Conservation (phyloP, 139 green algal species). For the Edaphochlamys debaryana region DNA sequence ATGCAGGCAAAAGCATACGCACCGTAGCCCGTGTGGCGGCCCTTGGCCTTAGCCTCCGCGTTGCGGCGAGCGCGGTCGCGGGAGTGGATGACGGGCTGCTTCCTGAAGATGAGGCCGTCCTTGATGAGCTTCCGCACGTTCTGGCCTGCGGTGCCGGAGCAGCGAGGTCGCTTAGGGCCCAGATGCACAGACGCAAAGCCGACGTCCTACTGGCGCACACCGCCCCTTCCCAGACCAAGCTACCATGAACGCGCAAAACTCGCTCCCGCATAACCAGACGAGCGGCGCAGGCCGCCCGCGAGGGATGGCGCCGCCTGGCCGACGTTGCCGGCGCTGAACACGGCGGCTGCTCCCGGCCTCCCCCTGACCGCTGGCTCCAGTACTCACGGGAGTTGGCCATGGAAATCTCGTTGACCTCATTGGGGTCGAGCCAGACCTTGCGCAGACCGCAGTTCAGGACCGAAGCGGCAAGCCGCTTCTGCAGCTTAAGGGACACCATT, state of each 20-base stretch:
- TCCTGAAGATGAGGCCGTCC: constrained; percentile 98
- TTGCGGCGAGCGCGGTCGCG: constrained; percentile 82
- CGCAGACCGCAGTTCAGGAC: constrained; percentile 94
- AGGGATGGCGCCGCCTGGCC: no score
- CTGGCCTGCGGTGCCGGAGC: constrained; percentile 84
- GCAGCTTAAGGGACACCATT: constrained; percentile 98
- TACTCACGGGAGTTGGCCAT: constrained; percentile 99
- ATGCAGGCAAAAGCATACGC: no score
- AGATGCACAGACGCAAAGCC: no score
- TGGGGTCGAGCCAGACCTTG: constrained; percentile 99
- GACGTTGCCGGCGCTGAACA: no score
- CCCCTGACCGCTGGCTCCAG: neutral
- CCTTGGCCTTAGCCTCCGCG: constrained; percentile 96
- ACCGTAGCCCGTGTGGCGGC: constrained; percentile 98
- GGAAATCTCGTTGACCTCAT: constrained; percentile 99
- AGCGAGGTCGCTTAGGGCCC: neutral
- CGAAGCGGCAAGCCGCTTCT: constrained; percentile 98
- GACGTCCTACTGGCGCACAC: no score
- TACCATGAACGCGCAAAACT: no score
- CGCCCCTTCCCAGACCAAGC: no score
- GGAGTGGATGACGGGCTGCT: constrained; percentile 98
- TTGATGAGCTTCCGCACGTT: constrained; percentile 99
- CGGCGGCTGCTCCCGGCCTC: neutral
- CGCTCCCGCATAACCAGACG: no score
- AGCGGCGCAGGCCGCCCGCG: no score